A percentile compares a stretch with the other conserved stretches of the same genome.
These are phyloP conservation scores for Cladophialophora psammophila DNA, from an alignment of 2,329 filamentous ascomycete species.

Conservation along the genomic window DNA sequence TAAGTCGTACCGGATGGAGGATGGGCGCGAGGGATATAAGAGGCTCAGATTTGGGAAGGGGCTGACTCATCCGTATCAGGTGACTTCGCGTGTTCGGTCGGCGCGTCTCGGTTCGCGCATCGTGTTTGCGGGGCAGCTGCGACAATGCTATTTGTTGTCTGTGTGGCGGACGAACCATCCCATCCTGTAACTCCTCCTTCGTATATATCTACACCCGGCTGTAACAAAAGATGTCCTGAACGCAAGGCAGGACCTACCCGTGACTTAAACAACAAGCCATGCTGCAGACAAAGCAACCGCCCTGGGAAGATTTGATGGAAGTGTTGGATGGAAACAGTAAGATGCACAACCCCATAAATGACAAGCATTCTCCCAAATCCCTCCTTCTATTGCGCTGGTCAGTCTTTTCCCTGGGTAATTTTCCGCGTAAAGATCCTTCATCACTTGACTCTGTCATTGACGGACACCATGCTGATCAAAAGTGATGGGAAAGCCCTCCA, in stretches of 20 bases:
- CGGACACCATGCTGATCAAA: constrained; percentile 18
- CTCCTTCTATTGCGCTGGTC: background rate
- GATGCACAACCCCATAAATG: background rate
- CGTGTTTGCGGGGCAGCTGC: background rate
- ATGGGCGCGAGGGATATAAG: background rate
- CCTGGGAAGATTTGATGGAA: background rate
- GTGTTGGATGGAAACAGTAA: constrained; percentile 13
- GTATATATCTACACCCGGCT: background rate
- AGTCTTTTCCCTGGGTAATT: background rate
- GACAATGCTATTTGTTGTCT: background rate
- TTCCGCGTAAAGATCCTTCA: no score
- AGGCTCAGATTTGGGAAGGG: no score
- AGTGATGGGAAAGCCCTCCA: constrained; percentile 26
- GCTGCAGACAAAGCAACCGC: background rate
- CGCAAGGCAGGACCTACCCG: background rate
- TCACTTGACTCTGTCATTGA: background rate
- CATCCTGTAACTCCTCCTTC: background rate
- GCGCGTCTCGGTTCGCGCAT: background rate
- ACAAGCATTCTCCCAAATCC: no score
- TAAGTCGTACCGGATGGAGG: background rate
- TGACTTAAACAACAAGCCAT: background rate
- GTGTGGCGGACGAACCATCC: background rate
- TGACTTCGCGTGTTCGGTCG: background rate
- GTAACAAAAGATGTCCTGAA: background rate
- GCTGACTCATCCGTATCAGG: background rate